Evolutionary conservation across 495 filamentous ascomycete genomes (phyloP).

Genomic region (Hypoxylon cercidicola): DNA sequence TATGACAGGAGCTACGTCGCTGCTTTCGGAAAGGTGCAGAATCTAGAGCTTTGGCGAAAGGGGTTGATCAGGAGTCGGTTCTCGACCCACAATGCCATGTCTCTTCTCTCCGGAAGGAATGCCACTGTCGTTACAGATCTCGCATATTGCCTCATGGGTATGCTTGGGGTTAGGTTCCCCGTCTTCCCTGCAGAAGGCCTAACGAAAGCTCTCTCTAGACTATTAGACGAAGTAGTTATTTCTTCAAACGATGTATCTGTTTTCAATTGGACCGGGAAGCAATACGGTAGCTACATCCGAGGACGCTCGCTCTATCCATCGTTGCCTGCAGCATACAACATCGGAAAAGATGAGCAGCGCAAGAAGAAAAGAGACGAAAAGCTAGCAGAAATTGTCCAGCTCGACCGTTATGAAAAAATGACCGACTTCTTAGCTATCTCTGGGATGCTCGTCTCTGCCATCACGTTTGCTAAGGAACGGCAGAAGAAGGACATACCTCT

Average conservation of each 20-base stretch:
- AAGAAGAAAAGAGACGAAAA: slow-evolving; percentile 43
- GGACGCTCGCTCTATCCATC: slow-evolving; percentile 53
- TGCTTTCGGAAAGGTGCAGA: slow-evolving; percentile 48
- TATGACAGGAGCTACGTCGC: slow-evolving; percentile 47
- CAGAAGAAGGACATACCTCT: slow-evolving; percentile 46
- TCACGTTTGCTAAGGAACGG: slow-evolving; percentile 46
- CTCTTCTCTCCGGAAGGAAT: slow-evolving; percentile 42
- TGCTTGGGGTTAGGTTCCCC: slow-evolving; percentile 51
- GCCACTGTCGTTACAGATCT: slow-evolving; percentile 49
- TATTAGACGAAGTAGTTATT: slow-evolving; percentile 53
- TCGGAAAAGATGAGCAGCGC: slow-evolving; percentile 27
- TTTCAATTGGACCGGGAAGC: slow-evolving; percentile 55
- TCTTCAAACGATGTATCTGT: slow-evolving; percentile 53
- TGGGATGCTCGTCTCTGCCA: slow-evolving; percentile 42
- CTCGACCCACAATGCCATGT: slow-evolving; percentile 47
- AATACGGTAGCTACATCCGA: slow-evolving; percentile 49
- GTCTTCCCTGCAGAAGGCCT: slow-evolving; percentile 52
- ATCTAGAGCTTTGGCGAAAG: slow-evolving; percentile 43
- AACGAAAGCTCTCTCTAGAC: slow-evolving; percentile 49
- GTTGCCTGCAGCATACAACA: slow-evolving; percentile 44
- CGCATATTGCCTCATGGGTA: slow-evolving; percentile 53
- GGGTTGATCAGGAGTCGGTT: slow-evolving; percentile 43
- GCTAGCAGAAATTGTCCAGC: slow-evolving; percentile 38
- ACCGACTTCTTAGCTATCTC: slow-evolving; percentile 40
- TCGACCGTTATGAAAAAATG: slow-evolving; percentile 43